Base-by-base conservation (phyloP, 305 asterid genomes). In the Fraxinus xanthoxyloides region DNA sequence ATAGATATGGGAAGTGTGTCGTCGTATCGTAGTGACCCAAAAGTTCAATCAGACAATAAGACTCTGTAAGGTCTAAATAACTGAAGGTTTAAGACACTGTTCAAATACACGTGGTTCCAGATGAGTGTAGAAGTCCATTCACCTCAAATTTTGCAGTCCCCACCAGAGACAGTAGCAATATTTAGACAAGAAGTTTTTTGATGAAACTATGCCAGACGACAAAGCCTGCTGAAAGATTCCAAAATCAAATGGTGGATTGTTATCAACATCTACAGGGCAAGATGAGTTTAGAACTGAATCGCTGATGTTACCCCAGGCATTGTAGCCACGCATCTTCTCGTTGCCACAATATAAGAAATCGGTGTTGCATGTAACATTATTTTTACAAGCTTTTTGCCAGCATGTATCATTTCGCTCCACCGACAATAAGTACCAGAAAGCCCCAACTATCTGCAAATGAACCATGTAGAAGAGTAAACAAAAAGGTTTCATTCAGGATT, bases 131-230 rank as follows among this genome's bases (percentile, higher is more conserved):
- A 82, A 77, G 69, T 82, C 38, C 5, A 36, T 75, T 87, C 87
- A 95, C 99, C 99, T 97, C 87, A 97, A 86, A 87, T 97, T 97
- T 89, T 97, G 99, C 88, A 97, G 91, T 35, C 99, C 98, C 98
- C 99, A 97, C 99, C 99, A 97, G 38, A 97, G 93, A 83, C 99
- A 97, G 89, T 97, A 97, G 82, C 95, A 92, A 80, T 97, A 97
- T 84, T 97, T 97, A 56, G 95, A 82, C 80, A 91, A 34, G 84
- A 97, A 97, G n/a, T 86, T 85, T 84, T 46, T 91, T 31, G 98
- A 93, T 56, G 90, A 92, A 89, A 95, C 96, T 76, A 97, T 88
- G 84, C 82, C 94, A 70, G 98, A 91, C 7, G 91, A 90, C 86
- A 97, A 90, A 72, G 99, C 99, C 89, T 93, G 98, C 80, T 77